phyloP scores from a whole-genome alignment of 257 asterid species.

The Ajuga chamaepitys region DNA sequence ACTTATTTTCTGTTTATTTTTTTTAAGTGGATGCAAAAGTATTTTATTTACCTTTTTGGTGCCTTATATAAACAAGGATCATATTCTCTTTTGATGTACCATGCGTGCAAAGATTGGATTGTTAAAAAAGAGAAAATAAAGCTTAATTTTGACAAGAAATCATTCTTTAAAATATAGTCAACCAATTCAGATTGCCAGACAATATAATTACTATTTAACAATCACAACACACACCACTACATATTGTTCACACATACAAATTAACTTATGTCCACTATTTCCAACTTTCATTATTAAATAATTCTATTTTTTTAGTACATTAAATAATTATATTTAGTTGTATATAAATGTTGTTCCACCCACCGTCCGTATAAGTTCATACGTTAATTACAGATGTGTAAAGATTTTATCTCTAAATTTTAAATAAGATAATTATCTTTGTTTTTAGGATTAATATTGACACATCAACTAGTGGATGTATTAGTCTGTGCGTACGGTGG shows the following conservation, averaged over 20 bases:
- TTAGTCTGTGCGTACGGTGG: no score
- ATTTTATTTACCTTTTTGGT: slow-evolving; percentile 1
- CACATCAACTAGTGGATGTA: no score
- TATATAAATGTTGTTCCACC: no score
- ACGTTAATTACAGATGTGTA: no score
- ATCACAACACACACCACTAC: neutral
- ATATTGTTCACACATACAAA: neutral
- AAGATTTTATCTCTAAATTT: no score
- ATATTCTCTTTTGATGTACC: slow-evolving; percentile 9
- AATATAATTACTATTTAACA: slow-evolving; percentile 8
- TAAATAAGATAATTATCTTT: no score
- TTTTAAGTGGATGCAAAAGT: slow-evolving; percentile 1
- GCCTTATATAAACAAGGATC: slow-evolving; percentile 9
- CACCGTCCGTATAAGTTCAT: no score
- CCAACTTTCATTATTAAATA: no score
- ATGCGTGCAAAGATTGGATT: slow-evolving; percentile 15
- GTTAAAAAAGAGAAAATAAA: neutral
- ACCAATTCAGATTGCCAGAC: slow-evolving; percentile 3
- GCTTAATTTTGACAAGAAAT: neutral
- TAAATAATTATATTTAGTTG: no score
- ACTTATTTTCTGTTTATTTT: neutral
- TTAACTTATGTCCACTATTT: no score
- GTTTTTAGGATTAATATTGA: no score
- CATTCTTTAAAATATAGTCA: neutral
- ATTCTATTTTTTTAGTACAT: no score